A percentile compares a stretch with the other conserved stretches of the same genome.
phyloP scores from a whole-genome alignment of 2,329 filamentous ascomycete genomes.

The Neocatenulostroma microsporum region DNA sequence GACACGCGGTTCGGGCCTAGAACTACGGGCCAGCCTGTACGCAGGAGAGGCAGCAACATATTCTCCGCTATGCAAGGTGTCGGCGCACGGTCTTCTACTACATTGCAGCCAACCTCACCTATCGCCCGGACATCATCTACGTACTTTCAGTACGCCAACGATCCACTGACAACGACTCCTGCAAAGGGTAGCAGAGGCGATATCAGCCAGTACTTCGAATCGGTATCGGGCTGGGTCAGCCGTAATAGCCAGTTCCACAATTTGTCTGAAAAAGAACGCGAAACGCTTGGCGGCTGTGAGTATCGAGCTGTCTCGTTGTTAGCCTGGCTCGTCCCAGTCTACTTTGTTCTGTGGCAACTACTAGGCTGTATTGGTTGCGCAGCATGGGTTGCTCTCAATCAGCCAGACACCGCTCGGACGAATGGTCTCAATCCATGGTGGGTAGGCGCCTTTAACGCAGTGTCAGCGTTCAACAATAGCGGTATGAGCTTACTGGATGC shows the following conservation, averaged over 20 bases:
- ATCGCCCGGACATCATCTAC: neutral
- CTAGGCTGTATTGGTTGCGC: conserved; percentile 53
- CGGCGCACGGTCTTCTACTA: conserved; percentile 27
- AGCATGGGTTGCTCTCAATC: conserved; percentile 52
- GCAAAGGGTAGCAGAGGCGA: conserved; percentile 6
- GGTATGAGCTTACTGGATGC: conserved; percentile 61
- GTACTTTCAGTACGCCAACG: neutral
- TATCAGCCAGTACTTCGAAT: conserved; percentile 13
- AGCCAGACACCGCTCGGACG: conserved; percentile 39
- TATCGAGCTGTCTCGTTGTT: conserved; percentile 56
- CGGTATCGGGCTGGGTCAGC: conserved; percentile 18
- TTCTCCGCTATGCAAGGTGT: conserved; percentile 30
- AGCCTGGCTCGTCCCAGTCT: conserved; percentile 52
- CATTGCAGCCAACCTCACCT: conserved; percentile 14
- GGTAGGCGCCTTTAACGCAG: conserved; percentile 59
- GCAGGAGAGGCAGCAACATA: conserved; percentile 18
- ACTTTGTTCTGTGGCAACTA: conserved; percentile 54
- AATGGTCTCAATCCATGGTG: conserved; percentile 61
- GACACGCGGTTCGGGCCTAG: conserved; percentile 19
- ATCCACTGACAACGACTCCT: conserved; percentile 2
- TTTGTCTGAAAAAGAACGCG: conserved; percentile 47
- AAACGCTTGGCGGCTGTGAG: conserved; percentile 55
- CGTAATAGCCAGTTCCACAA: conserved; percentile 51
- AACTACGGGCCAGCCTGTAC: conserved; percentile 1
- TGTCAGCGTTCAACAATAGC: conserved; percentile 64